These are phyloP conservation scores for Hemisphaericaspora xylofermentans DNA, from an alignment of 1,139 yeast species.

Conservation along the genomic window DNA sequence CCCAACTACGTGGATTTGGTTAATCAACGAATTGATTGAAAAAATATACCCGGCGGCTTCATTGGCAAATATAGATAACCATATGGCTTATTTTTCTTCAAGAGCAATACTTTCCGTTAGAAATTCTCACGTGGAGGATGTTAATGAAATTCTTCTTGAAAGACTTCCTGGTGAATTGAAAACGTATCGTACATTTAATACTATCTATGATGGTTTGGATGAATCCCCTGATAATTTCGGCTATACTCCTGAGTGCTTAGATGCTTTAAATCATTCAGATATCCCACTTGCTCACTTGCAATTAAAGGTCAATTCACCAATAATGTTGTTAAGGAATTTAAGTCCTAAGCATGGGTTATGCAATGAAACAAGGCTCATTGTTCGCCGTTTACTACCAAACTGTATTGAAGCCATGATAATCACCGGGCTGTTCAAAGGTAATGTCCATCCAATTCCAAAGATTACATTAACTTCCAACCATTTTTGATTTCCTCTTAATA, in stretches of 20 bases:
- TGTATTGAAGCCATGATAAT: no score
- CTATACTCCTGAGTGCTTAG: background rate
- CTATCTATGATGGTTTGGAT: background rate
- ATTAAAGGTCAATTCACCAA: background rate
- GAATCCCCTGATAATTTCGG: background rate
- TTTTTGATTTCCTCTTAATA: no score
- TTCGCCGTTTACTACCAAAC: no score
- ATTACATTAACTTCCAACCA: no score
- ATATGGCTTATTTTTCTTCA: no score
- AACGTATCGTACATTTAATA: background rate
- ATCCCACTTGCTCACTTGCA: background rate
- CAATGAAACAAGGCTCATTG: no score
- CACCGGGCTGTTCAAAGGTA: no score
- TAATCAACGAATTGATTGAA: background rate
- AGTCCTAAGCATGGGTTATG: no score
- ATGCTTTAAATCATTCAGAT: background rate
- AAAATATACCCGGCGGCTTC: no score
- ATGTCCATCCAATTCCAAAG: no score
- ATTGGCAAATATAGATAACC: no score
- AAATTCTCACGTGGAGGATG: background rate
- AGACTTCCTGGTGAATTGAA: background rate
- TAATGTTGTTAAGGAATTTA: no score
- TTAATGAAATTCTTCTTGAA: background rate
- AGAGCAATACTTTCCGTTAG: background rate
- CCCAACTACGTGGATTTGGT: background rate